Conservation (phyloP, 352 stramenopile genomes). For the Phytophthora ramorum region DNA sequence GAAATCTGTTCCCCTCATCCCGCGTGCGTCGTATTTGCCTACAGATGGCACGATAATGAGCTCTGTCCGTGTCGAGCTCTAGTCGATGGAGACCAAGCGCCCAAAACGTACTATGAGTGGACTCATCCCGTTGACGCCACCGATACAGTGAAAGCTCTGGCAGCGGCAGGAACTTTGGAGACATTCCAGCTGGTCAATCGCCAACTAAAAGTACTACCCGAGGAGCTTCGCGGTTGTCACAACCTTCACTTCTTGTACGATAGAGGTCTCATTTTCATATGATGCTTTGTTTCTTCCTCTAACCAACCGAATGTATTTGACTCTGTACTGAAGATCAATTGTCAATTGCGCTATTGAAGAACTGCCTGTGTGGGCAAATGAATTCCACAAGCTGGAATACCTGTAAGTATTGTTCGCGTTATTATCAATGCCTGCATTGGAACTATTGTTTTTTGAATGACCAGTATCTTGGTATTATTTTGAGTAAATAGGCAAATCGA, state of each 20-base stretch:
- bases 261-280: not conserved
- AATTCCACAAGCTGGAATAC: constrained; percentile 46
- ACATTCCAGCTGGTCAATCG: constrained; percentile 49
- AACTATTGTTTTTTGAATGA: not conserved
- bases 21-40: constrained; percentile 40
- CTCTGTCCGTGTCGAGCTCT: constrained; percentile 46
- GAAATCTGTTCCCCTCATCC: constrained; percentile 28
- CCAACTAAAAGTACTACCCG: constrained; percentile 24
- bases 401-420: constrained; percentile 30
- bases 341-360: constrained; percentile 40
- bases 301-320: not conserved
- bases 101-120: constrained; percentile 48
- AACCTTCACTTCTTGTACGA: constrained; percentile 49
- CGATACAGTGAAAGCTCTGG: constrained; percentile 26
- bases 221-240: constrained; percentile 37
- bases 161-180: constrained; percentile 32
- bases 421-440: not conserved
- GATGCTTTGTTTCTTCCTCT: not conserved
- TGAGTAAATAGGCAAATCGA: constrained; percentile 47
- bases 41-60: constrained; percentile 22
- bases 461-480: not conserved
- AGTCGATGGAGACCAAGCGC: constrained; percentile 35
- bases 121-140: constrained; percentile 36
- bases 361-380: constrained; percentile 39
- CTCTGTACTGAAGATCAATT: constrained; percentile 29